Evolutionary conservation across 2,329 filamentous ascomycete species (phyloP).

Genomic region (Tolypocladium capitatum): DNA sequence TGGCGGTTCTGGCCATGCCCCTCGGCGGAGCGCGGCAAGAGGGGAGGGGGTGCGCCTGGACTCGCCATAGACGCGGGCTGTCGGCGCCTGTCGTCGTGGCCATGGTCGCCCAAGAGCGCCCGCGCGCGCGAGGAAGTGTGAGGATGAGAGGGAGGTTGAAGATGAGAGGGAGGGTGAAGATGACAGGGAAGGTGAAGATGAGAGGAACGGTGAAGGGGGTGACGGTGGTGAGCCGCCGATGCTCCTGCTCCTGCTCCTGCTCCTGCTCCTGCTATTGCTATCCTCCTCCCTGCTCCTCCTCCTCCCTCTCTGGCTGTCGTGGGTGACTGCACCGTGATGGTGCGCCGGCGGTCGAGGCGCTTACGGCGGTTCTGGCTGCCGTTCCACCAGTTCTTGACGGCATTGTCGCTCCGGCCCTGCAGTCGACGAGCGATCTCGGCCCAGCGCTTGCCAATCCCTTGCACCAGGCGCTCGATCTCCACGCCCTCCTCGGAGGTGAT

Average conservation of each 20-base stretch:
- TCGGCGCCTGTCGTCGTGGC: not conserved
- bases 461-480: constrained; percentile 65
- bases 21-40: constrained; percentile 7
- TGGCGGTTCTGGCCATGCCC: constrained; percentile 9
- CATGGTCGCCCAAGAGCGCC: not conserved
- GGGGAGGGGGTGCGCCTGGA: constrained; percentile 2
- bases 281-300: not conserved
- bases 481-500: constrained; percentile 58
- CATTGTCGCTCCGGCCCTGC: constrained; percentile 80
- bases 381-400: constrained; percentile 98
- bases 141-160: not conserved
- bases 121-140: not conserved
- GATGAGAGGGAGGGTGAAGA: not conserved
- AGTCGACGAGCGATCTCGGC: constrained; percentile 79
- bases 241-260: not conserved
- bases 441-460: constrained; percentile 74
- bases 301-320: not conserved
- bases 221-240: not conserved
- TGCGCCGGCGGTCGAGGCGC: constrained; percentile 21
- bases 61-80: not conserved
- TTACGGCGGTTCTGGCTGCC: constrained; percentile 74
- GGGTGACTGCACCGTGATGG: not conserved
- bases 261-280: not conserved
- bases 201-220: too few relatives aligned
- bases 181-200: too few relatives aligned